Evolutionary conservation across 768 basidiomycete genomes (phyloP), one percentile per base, ranked within the genome.

Genomic region (Galerina sulciceps): DNA sequence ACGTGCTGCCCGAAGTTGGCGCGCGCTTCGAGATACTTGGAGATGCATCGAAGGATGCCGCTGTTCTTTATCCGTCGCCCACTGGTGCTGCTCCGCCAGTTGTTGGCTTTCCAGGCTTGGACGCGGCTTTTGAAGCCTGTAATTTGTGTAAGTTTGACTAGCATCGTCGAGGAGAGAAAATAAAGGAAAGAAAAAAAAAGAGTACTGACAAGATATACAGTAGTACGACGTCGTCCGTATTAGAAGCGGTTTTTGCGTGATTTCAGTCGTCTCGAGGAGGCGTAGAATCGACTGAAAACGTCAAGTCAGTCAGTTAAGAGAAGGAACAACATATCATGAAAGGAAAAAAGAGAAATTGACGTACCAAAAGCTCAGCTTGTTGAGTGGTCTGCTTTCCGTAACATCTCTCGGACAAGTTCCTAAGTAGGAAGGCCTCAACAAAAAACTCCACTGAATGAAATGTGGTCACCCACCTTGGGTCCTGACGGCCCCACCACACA

Each of bases 141-240:
- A 51, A 35, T 17, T 11, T 43, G 68, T 51, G 53, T 31, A 20
- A 38, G n/a, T n/a, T n/a, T n/a, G n/a, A n/a, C n/a, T n/a, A n/a
- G n/a, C n/a, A n/a, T n/a, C n/a, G n/a, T n/a, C n/a, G n/a, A n/a
- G n/a, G n/a, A n/a, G n/a, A n/a, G n/a, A n/a, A n/a, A n/a, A 35
- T 1, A n/a, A 31, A 46, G 52, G 5, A 26, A 17, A n/a, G 14
- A 17, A 8, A 36, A 45, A 14, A 17, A 15, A 9, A 22, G 14
- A 20, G 6, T 14, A 69, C 75, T 53, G 60, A 95, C 95, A 94
- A 52, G 84, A 75, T 2, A 94, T 93, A 1, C 86, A 86, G 66
- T 96, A 96, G 47, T 84, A 73, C 0, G 95, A 96, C 71, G 97
- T 95, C 0, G 91, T 88, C 65, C 88, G 89, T 66, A 97, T 91